Evolutionary conservation across 1,284 basidiomycete species (phyloP).

Genomic region (Apiotrichum domesticum): DNA sequence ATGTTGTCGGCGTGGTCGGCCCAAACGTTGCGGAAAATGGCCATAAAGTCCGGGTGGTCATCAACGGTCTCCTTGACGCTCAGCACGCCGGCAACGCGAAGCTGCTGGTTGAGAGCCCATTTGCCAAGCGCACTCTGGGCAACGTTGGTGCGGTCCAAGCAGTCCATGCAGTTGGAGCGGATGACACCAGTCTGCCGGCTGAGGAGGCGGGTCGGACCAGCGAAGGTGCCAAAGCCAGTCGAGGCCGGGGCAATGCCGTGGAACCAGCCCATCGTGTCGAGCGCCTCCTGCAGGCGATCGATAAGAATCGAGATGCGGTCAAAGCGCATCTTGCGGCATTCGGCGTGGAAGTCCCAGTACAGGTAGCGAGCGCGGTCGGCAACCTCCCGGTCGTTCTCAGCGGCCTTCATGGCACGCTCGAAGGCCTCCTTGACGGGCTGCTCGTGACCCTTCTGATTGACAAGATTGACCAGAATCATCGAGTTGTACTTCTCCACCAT

Average conservation of each 20-base stretch:
- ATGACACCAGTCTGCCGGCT: constrained; percentile 47
- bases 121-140: constrained; percentile 84
- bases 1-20: constrained; percentile 93
- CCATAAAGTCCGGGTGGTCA: constrained; percentile 68
- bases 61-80: constrained; percentile 65
- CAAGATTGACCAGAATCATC: constrained; percentile 80
- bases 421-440: constrained; percentile 94
- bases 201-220: constrained; percentile 20
- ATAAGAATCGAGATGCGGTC: constrained; percentile 82
- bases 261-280: constrained; percentile 64
- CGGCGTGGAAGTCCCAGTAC: constrained; percentile 97
- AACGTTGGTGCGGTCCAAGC: constrained; percentile 94
- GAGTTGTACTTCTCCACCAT: constrained; percentile 73
- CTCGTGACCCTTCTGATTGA: constrained; percentile 94
- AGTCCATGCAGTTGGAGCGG: constrained; percentile 69
- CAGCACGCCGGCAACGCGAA: constrained; percentile 66
- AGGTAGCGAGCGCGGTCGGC: constrained; percentile 64
- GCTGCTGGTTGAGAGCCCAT: constrained; percentile 73
- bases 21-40: constrained; percentile 92
- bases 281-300: constrained; percentile 66
- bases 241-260: constrained; percentile 21
- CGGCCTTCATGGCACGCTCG: constrained; percentile 60
- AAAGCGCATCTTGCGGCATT: constrained; percentile 94
- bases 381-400: constrained; percentile 34
- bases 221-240: constrained; percentile 9